A percentile compares a stretch with the other conserved stretches of the same genome.
phyloP scores from a whole-genome alignment of 768 basidiomycete genomes.

The Amanita exitialis region DNA sequence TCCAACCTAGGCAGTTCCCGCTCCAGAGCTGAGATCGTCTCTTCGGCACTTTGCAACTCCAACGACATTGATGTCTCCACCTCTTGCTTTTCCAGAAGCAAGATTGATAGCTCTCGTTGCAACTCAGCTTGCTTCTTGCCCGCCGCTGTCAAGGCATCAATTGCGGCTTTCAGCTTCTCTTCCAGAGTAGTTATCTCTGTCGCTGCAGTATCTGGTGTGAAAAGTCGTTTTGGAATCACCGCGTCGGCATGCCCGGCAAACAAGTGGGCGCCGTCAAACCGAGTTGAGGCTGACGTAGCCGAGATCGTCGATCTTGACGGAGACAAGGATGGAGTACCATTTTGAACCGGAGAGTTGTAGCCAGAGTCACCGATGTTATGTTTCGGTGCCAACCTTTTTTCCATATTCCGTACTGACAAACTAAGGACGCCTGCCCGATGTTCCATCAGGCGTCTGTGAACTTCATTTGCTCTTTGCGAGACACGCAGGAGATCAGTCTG shows the following conservation, averaged over 20 bases:
- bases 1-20: slow-evolving; percentile 42
- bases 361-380: slow-evolving; percentile 37
- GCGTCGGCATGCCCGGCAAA: slow-evolving; percentile 76
- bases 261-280: slow-evolving; percentile 77
- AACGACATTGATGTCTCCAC: slow-evolving; percentile 53
- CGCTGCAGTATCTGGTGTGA: slow-evolving; percentile 32
- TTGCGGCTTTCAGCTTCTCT: slow-evolving; percentile 52
- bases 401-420: slow-evolving; percentile 56
- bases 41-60: slow-evolving; percentile 60
- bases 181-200: slow-evolving; percentile 46
- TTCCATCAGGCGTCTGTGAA: slow-evolving; percentile 58
- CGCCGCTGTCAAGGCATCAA: slow-evolving; percentile 45
- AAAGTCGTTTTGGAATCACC: slow-evolving; percentile 39
- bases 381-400: slow-evolving; percentile 34
- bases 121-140: slow-evolving; percentile 54
- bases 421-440: slow-evolving; percentile 81
- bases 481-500: slow-evolving; percentile 66
- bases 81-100: slow-evolving; percentile 60
- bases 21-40: slow-evolving; percentile 49
- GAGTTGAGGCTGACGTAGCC: slow-evolving; percentile 33
- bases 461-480: slow-evolving; percentile 53
- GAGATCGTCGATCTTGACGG: slow-evolving; percentile 24
- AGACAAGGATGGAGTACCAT: slow-evolving; percentile 37
- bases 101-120: slow-evolving; percentile 48
- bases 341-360: slow-evolving; percentile 41